These are phyloP conservation scores for Nasturtium officinale DNA, from an alignment of 345 rosid species.

Conservation along the genomic window DNA sequence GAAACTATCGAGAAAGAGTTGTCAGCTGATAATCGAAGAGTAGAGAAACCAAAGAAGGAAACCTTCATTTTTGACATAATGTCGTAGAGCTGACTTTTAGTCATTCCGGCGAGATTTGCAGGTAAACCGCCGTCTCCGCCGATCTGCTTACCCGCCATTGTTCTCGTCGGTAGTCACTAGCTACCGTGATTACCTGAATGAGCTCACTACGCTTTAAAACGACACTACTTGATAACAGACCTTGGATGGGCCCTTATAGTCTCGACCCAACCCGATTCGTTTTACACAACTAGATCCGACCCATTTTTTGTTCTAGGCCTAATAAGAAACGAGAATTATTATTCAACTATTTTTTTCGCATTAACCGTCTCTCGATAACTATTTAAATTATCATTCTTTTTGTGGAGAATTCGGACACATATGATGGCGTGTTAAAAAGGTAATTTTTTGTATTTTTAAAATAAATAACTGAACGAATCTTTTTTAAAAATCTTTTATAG, in stretches of 20 bases:
- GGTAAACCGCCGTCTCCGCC: constrained; percentile 71
- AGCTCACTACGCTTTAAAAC: not conserved
- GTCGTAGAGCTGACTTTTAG: constrained; percentile 90
- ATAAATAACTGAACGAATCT: not conserved
- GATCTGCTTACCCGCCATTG: constrained; percentile 75
- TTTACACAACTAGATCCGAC: not conserved
- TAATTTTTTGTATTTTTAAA: no score
- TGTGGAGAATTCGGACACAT: no score
- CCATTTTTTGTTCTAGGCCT: not conserved
- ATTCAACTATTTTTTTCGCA: no score
- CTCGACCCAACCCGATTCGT: not conserved
- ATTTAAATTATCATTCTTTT: no score
- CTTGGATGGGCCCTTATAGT: constrained; percentile 1
- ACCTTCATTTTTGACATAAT: constrained; percentile 96
- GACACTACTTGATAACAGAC: not conserved
- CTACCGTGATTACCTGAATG: not conserved
- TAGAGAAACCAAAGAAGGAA: not conserved
- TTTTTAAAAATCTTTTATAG: no score
- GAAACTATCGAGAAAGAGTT: not conserved
- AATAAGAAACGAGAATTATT: not conserved
- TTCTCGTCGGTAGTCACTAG: constrained; percentile 10
- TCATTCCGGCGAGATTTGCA: constrained; percentile 81
- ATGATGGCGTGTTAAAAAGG: no score
- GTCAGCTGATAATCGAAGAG: not conserved
- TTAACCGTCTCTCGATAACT: no score